Percentiles rank a stretch among this genome's conserved stretches.
These are phyloP conservation scores for Glebionis coronaria DNA, from an alignment of 129 eudicot genomes.

Conservation along the genomic window DNA sequence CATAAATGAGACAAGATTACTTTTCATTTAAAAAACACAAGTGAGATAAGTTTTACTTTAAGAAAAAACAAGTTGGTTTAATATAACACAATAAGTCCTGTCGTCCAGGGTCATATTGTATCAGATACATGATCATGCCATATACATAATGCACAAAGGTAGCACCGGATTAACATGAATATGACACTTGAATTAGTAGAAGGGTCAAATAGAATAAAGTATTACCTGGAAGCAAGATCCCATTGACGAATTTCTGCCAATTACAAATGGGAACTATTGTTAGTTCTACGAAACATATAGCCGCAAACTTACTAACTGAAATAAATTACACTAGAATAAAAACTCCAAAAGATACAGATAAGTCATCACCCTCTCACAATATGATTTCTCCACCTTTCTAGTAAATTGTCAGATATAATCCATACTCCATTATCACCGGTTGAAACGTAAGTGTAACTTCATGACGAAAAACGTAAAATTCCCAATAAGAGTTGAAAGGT, in stretches of 20 bases:
- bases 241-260: conserved; percentile 92
- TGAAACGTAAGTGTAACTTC: no score
- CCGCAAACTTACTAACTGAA: no score
- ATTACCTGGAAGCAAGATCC: conserved; percentile 96
- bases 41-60: no score
- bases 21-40: not conserved
- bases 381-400: no score
- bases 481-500: no score
- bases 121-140: no score
- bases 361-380: not conserved
- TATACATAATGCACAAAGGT: not conserved
- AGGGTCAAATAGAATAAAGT: conserved; percentile 8
- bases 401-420: no score
- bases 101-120: no score
- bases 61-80: not conserved
- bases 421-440: no score
- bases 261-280: no score
- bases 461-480: no score
- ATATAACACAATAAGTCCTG: not conserved
- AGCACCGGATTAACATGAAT: not conserved
- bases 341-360: not conserved
- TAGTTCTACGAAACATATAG: no score
- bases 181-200: conserved; percentile 5
- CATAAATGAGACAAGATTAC: not conserved
- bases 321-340: not conserved